Evolutionary conservation across 2,329 filamentous ascomycete genomes (phyloP).

Genomic region (Neofusicoccum sp.): DNA sequence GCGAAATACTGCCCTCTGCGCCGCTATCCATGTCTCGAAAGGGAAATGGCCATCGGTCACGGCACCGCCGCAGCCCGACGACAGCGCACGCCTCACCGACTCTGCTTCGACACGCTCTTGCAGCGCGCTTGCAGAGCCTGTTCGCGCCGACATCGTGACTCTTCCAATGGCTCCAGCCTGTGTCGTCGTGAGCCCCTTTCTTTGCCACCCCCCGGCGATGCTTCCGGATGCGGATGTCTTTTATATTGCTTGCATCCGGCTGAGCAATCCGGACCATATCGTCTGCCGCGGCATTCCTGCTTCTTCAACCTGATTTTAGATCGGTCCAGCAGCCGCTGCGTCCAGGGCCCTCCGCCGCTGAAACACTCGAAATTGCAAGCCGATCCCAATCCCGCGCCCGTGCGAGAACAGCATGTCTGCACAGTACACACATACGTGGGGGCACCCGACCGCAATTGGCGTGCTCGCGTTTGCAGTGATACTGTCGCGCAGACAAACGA

Average conservation of each 20-base stretch:
- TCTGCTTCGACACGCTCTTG: background rate
- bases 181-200: background rate
- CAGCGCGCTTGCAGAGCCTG: background rate
- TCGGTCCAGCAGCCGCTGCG: background rate
- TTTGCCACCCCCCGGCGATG: conserved; percentile 7
- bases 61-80: conserved; percentile 1
- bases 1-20: background rate
- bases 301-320: background rate
- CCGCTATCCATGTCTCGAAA: conserved; percentile 17
- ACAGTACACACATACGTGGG: background rate
- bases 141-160: background rate
- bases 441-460: background rate
- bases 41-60: conserved; percentile 12
- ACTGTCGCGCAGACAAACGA: background rate
- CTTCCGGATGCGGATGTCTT: conserved; percentile 14
- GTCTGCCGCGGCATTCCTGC: background rate
- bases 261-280: background rate
- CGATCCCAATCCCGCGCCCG: conserved; percentile 13
- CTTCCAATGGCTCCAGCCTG: background rate
- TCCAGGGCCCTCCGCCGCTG: conserved; percentile 1
- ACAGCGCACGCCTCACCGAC: conserved; percentile 13
- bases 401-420: background rate
- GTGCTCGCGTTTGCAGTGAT: background rate
- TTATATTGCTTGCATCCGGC: conserved; percentile 8
- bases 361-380: conserved; percentile 7